Conservation (phyloP, 257 asterid species). For the Solanum sitiens region DNA sequence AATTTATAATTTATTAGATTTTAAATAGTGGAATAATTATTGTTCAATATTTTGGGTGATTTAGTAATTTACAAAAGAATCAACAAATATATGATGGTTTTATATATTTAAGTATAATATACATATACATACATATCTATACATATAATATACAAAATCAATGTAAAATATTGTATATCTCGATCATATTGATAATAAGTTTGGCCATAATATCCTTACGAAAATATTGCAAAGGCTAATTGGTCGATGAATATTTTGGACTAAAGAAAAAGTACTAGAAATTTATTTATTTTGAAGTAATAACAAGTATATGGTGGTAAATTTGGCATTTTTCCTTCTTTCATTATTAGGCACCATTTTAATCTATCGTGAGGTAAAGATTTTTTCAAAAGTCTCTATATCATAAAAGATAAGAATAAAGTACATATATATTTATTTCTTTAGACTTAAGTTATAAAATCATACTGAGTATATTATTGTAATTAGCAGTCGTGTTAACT, state of each 20-base stretch:
- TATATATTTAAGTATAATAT: background rate
- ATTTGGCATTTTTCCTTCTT: background rate
- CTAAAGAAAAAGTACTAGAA: background rate
- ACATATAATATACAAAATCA: background rate
- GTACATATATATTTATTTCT: background rate
- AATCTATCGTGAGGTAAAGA: background rate
- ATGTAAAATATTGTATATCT: background rate
- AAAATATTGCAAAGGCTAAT: background rate
- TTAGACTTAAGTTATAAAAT: background rate
- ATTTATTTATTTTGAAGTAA: background rate
- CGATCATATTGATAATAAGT: background rate
- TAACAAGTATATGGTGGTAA: background rate
- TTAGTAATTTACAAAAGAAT: background rate
- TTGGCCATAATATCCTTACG: background rate
- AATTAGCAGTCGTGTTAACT: background rate
- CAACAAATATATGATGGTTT: background rate
- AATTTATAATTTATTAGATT: background rate
- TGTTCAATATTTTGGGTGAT: background rate
- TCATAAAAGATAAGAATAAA: background rate
- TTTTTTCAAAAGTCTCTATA: background rate
- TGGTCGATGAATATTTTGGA: background rate
- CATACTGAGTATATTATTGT: background rate
- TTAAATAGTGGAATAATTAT: background rate
- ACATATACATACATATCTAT: background rate
- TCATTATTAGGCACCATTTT: background rate